A percentile compares a stretch with the other conserved stretches of the same genome.
These are phyloP conservation scores for Neurospora sp. DNA, from an alignment of 495 filamentous ascomycete species.

Conservation along the genomic window DNA sequence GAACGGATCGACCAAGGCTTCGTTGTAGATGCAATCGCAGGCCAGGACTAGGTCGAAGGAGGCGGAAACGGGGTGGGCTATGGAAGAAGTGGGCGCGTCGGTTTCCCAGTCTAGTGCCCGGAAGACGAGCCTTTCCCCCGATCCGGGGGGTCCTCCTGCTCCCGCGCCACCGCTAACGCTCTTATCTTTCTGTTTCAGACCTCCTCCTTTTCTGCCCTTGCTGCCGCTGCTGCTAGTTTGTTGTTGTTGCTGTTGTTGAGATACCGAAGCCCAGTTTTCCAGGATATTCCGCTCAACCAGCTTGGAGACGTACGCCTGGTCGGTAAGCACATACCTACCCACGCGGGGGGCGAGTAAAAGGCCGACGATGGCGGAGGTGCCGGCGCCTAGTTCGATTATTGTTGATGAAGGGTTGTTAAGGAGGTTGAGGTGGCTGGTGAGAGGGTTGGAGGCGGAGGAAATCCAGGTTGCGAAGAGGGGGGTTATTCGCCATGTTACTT, in stretches of 20 bases:
- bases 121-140: slow-evolving; percentile 27
- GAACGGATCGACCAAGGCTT: slow-evolving; percentile 69
- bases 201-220: slow-evolving; percentile 1
- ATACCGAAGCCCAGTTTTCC: slow-evolving; percentile 37
- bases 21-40: slow-evolving; percentile 88
- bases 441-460: slow-evolving; percentile 46
- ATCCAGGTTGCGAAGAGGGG: slow-evolving; percentile 81
- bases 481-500: slow-evolving; percentile 88
- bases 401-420: slow-evolving; percentile 30
- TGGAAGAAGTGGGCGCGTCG: slow-evolving; percentile 31
- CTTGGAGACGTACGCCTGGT: slow-evolving; percentile 75
- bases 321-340: slow-evolving; percentile 65
- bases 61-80: slow-evolving; percentile 10
- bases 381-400: slow-evolving; percentile 73
- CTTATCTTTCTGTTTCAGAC: slow-evolving; percentile 1
- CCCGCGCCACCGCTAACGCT: no score
- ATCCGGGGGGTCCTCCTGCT: no score
- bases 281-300: slow-evolving; percentile 65
- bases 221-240: neutral
- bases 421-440: slow-evolving; percentile 51
- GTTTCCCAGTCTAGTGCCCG: slow-evolving; percentile 62
- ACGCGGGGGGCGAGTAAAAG: slow-evolving; percentile 53
- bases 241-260: neutral
- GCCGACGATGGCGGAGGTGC: slow-evolving; percentile 68
- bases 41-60: slow-evolving; percentile 56